Evolutionary conservation across 2,329 filamentous ascomycete species (phyloP).

Genomic region (Fusarium vanettenii): DNA sequence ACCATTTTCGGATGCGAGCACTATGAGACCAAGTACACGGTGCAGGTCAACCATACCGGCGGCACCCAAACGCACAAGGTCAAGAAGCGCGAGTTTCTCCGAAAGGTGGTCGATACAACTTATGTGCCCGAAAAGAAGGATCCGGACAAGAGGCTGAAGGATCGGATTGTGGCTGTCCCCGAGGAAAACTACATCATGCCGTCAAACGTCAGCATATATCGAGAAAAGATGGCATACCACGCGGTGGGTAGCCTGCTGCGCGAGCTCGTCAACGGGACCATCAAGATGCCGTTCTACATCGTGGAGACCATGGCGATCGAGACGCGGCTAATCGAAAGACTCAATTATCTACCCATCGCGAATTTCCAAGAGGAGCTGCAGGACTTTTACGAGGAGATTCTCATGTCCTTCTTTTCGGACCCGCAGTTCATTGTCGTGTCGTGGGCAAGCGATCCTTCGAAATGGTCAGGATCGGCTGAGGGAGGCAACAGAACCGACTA

Average conservation of each 20-base stretch:
- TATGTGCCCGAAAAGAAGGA: slow-evolving; percentile 24
- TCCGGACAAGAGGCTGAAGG: slow-evolving; percentile 28
- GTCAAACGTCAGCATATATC: slow-evolving; percentile 30
- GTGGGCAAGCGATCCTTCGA: slow-evolving; percentile 34
- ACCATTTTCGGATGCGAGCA: slow-evolving; percentile 43
- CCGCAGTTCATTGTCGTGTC: slow-evolving; percentile 41
- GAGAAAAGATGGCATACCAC: slow-evolving; percentile 36
- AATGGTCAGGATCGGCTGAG: slow-evolving; percentile 14
- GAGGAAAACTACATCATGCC: slow-evolving; percentile 35
- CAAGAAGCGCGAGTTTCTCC: slow-evolving; percentile 24
- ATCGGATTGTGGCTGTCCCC: slow-evolving; percentile 32
- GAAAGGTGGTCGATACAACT: slow-evolving; percentile 35
- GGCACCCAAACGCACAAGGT: slow-evolving; percentile 33
- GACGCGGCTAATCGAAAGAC: slow-evolving; percentile 37
- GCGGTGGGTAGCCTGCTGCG: slow-evolving; percentile 34
- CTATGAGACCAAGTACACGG: slow-evolving; percentile 37
- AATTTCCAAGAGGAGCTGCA: slow-evolving; percentile 35
- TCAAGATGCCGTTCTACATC: slow-evolving; percentile 32
- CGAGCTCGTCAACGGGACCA: slow-evolving; percentile 38
- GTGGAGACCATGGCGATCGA: slow-evolving; percentile 31
- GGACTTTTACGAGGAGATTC: slow-evolving; percentile 42
- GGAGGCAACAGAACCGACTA: slow-evolving; percentile 24
- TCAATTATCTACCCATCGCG: slow-evolving; percentile 34
- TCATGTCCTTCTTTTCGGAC: slow-evolving; percentile 40
- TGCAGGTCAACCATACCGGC: slow-evolving; percentile 39